phyloP scores from a whole-genome alignment of 768 basidiomycete species.

The Mycena indigotica region DNA sequence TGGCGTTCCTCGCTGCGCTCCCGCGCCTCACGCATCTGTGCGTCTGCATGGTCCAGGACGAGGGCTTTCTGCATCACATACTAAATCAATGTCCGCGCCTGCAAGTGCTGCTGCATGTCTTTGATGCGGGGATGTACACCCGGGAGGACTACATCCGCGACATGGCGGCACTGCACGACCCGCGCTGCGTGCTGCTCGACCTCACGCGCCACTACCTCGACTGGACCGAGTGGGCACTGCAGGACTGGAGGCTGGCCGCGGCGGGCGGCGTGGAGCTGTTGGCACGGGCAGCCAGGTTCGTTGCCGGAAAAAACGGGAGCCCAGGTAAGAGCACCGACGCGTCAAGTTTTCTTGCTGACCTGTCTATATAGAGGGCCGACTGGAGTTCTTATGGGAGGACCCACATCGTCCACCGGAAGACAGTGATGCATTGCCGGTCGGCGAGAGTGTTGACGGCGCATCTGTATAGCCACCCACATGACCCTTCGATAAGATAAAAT shows the following conservation, averaged over 20 bases:
- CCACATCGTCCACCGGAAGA: neutral
- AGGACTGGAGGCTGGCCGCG: neutral
- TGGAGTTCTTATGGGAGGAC: neutral
- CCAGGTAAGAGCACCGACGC: neutral
- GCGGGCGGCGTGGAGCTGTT: neutral
- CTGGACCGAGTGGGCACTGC: neutral
- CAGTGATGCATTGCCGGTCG: too few relatives aligned
- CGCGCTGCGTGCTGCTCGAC: conserved; percentile 1
- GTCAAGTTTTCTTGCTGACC: neutral
- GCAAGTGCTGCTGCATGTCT: neutral
- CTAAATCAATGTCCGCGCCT: neutral
- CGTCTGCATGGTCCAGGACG: neutral
- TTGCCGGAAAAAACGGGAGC: neutral
- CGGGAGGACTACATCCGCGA: neutral
- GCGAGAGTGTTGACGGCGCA: too few relatives aligned
- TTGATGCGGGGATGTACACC: neutral
- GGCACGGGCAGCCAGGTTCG: neutral
- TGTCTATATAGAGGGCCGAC: neutral
- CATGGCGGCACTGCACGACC: neutral
- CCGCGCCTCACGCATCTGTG: neutral
- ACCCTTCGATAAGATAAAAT: too few relatives aligned
- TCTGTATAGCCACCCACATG: too few relatives aligned
- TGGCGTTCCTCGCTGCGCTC: neutral
- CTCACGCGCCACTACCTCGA: neutral
- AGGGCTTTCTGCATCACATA: neutral